phyloP scores from a whole-genome alignment of 768 basidiomycete genomes.

The Termitomyces sp. region DNA sequence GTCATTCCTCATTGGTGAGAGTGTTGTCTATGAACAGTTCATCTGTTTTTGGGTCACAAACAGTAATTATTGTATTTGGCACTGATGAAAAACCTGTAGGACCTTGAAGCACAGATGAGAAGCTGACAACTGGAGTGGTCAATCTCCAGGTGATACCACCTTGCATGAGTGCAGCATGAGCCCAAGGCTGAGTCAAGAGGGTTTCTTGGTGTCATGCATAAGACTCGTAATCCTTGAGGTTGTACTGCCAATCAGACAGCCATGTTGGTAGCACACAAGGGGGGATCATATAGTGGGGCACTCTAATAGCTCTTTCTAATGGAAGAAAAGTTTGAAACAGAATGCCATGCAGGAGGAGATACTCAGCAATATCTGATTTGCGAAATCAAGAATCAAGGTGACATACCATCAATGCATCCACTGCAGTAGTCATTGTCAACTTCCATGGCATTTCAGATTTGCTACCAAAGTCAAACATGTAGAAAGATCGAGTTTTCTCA shows the following conservation, averaged over 20 bases:
- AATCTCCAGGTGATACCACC: background rate
- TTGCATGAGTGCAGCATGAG: background rate
- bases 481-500: background rate
- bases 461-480: background rate
- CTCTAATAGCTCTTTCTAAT: background rate
- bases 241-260: background rate
- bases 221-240: too few species aligned
- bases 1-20: slow-evolving; percentile 9
- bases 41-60: background rate
- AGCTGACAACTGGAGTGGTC: too few species aligned
- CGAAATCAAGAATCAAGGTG: background rate
- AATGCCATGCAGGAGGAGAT: slow-evolving; percentile 1
- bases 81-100: slow-evolving; percentile 4
- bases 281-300: background rate
- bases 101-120: slow-evolving; percentile 12
- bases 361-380: background rate
- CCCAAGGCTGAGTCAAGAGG: background rate
- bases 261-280: background rate
- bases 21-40: slow-evolving; percentile 16
- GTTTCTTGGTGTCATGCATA: too few species aligned
- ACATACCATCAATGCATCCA: slow-evolving; percentile 2
- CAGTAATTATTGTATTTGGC: background rate
- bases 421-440: background rate
- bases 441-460: too few species aligned
- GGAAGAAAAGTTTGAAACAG: background rate